A percentile compares a stretch with the other conserved stretches of the same genome.
Conservation (phyloP, 176 grass and related monocot species). For the Triticum dicoccoides region DNA sequence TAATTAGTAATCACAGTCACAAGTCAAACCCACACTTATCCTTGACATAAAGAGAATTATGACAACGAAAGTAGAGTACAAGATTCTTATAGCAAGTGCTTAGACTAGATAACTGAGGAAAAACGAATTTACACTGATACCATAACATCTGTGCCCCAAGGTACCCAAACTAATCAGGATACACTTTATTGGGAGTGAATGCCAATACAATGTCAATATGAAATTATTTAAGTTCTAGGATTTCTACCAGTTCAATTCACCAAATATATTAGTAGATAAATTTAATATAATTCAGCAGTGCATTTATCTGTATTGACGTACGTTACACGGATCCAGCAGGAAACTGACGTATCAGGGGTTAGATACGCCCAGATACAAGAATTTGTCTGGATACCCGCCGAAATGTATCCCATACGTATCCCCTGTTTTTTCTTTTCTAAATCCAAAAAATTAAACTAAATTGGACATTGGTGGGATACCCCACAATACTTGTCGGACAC, state of each 20-base stretch:
- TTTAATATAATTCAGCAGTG: background rate
- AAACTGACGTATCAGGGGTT: background rate
- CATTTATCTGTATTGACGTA: conserved; percentile 6
- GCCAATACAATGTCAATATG: background rate
- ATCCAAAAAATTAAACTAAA: background rate
- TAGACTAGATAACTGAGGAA: background rate
- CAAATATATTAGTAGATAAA: background rate
- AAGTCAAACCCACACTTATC: conserved; percentile 1
- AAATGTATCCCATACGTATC: background rate
- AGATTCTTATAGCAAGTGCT: background rate
- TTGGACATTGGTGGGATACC: background rate
- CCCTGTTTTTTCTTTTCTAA: background rate
- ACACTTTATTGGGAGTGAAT: background rate
- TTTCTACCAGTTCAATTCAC: background rate
- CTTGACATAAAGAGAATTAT: background rate
- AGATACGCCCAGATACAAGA: background rate
- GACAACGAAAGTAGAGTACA: background rate
- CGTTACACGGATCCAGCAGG: background rate
- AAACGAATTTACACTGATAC: background rate
- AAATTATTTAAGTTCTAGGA: background rate
- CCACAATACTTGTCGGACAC: background rate
- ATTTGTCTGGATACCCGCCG: background rate
- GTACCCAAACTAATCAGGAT: background rate
- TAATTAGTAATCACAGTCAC: background rate
- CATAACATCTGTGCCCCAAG: background rate